A percentile compares a stretch with the other conserved stretches of the same genome.
These are phyloP conservation scores for Endogone sp. DNA, from an alignment of 192 early-diverging fungal species.

Conservation along the genomic window DNA sequence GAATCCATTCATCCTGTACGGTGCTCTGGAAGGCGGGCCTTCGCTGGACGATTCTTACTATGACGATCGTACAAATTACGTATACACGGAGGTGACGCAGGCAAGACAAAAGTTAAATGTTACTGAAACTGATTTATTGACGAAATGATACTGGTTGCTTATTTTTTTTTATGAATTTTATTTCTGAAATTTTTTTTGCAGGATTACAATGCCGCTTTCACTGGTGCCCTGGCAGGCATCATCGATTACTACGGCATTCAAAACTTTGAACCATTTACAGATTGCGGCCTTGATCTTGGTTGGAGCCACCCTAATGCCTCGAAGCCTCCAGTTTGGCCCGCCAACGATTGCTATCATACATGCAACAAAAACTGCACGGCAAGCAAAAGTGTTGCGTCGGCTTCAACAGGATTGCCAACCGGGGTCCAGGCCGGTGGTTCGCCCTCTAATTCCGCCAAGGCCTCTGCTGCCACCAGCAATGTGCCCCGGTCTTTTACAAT, in stretches of 20 bases:
- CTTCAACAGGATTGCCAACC: neutral
- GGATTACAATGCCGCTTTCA: neutral
- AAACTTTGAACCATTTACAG: constrained; percentile 29
- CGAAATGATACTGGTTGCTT: neutral
- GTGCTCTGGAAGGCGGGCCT: constrained; percentile 55
- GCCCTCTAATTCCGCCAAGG: too few species aligned
- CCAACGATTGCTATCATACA: constrained; percentile 36
- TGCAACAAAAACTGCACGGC: constrained; percentile 20
- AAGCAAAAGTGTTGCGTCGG: neutral
- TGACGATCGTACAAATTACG: constrained; percentile 46
- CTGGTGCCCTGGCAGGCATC: constrained; percentile 25
- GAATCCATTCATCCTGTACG: constrained; percentile 51
- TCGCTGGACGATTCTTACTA: constrained; percentile 45
- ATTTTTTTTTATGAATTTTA: neutral
- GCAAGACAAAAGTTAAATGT: neutral
- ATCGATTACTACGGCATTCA: constrained; percentile 31
- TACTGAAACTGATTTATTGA: too few species aligned
- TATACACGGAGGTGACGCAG: constrained; percentile 47
- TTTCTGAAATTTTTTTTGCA: neutral
- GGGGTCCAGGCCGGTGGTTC: too few species aligned
- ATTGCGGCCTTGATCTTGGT: constrained; percentile 33
- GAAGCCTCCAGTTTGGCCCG: constrained; percentile 23
- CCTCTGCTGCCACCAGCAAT: too few species aligned
- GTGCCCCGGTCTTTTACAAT: too few species aligned
- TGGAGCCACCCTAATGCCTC: constrained; percentile 33